A percentile compares a stretch with the other conserved stretches of the same genome.
These are phyloP conservation scores for Umbelopsis ramanniana DNA, from an alignment of 192 early-diverging fungal species.

Conservation along the genomic window DNA sequence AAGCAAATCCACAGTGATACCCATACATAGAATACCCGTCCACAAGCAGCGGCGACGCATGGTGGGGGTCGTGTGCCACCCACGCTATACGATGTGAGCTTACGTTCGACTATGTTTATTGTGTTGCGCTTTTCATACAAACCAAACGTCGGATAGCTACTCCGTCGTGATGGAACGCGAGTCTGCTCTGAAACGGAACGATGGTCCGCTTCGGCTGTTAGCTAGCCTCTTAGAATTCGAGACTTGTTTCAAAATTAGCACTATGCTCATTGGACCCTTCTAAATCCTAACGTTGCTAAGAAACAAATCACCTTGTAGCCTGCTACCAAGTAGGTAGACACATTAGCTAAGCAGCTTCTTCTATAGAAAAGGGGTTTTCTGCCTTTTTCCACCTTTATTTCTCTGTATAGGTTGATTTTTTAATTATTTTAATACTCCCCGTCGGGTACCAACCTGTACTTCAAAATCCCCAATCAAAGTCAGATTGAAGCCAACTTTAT, in stretches of 20 bases:
- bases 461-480: not conserved
- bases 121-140: no score
- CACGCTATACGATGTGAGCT: not conserved
- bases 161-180: not conserved
- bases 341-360: no score
- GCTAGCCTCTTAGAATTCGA: not conserved
- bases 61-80: slow-evolving; percentile 3
- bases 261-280: not conserved
- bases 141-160: not conserved
- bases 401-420: no score
- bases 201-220: slow-evolving; percentile 1
- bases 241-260: not conserved
- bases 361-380: no score
- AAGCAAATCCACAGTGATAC: no score
- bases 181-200: slow-evolving; percentile 2
- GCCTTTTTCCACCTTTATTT: no score
- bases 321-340: no score
- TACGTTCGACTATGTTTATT: not conserved
- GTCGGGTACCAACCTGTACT: not conserved
- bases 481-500: not conserved
- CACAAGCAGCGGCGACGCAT: not conserved
- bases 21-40: no score
- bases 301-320: no score
- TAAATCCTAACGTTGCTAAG: no score
- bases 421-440: no score